phyloP scores from a whole-genome alignment of 179 eudicot species.

The Silene noctiflora region DNA sequence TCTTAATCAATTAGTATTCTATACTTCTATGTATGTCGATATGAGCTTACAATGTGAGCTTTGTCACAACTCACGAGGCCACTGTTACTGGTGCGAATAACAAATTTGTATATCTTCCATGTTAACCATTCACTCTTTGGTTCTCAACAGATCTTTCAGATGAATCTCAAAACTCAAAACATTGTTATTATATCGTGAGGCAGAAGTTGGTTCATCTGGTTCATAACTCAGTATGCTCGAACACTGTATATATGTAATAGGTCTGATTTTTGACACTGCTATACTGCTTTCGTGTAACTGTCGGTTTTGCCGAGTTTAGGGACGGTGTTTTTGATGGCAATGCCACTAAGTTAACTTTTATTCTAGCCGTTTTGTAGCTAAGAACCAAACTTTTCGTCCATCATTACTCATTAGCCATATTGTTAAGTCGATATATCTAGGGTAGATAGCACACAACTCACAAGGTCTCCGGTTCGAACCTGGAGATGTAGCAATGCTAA shows the following conservation, averaged over 20 bases:
- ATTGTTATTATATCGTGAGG: neutral
- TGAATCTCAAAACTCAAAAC: neutral
- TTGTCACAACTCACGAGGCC: neutral
- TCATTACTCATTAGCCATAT: no score
- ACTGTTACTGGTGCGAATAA: neutral
- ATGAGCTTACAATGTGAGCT: neutral
- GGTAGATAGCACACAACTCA: no score
- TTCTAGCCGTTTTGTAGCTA: no score
- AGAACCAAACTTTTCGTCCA: no score
- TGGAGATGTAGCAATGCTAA: no score
- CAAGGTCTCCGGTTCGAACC: no score
- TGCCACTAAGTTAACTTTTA: no score
- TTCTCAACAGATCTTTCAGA: neutral
- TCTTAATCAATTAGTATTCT: neutral
- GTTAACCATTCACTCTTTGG: neutral
- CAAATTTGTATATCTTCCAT: neutral
- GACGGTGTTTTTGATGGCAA: no score
- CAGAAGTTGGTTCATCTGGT: slow-evolving; percentile 5
- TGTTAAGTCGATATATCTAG: no score
- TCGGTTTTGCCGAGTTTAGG: neutral
- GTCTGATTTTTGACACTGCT: neutral
- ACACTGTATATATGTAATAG: slow-evolving; percentile 10
- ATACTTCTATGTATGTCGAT: neutral
- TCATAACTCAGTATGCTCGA: neutral
- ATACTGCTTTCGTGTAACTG: neutral